Percentiles rank a stretch among this genome's conserved stretches.
Evolutionary conservation across 2,329 filamentous ascomycete genomes (phyloP).

Genomic region (Ophiostoma populinum): DNA sequence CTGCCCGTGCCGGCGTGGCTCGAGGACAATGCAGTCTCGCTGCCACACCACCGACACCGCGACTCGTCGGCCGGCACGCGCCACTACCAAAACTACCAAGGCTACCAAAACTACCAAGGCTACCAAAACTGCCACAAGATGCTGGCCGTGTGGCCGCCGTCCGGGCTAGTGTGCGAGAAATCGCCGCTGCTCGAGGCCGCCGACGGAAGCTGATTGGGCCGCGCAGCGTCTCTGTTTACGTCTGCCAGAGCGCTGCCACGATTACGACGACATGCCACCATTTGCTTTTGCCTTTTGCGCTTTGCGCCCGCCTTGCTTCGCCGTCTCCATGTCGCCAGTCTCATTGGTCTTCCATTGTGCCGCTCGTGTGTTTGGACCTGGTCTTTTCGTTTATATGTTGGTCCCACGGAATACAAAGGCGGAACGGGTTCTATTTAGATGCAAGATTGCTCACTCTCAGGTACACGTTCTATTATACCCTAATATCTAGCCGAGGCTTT

Average conservation of each 20-base stretch:
- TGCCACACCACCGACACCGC: neutral
- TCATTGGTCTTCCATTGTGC: too few species aligned
- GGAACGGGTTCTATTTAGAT: too few species aligned
- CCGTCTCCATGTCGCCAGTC: too few species aligned
- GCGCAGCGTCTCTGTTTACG: neutral
- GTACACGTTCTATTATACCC: too few species aligned
- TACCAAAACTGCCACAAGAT: neutral
- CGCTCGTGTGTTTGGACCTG: too few species aligned
- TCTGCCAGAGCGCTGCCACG: neutral
- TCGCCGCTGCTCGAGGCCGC: constrained; percentile 3
- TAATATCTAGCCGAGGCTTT: too few species aligned
- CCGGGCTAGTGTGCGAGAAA: constrained; percentile 9
- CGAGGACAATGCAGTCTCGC: neutral
- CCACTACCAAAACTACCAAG: neutral
- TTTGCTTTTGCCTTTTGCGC: too few species aligned
- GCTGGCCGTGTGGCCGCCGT: constrained; percentile 1
- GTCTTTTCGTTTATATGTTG: too few species aligned
- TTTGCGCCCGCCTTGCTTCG: too few species aligned
- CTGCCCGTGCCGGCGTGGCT: constrained; percentile 24
- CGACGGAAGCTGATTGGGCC: too few species aligned
- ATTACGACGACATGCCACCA: too few species aligned
- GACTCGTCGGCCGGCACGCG: neutral
- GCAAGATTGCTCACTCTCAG: neutral
- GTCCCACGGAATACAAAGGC: too few species aligned
- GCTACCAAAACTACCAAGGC: constrained; percentile 4